These are phyloP conservation scores for Microcos paniculata DNA, from an alignment of 345 rosid species.

Conservation along the genomic window DNA sequence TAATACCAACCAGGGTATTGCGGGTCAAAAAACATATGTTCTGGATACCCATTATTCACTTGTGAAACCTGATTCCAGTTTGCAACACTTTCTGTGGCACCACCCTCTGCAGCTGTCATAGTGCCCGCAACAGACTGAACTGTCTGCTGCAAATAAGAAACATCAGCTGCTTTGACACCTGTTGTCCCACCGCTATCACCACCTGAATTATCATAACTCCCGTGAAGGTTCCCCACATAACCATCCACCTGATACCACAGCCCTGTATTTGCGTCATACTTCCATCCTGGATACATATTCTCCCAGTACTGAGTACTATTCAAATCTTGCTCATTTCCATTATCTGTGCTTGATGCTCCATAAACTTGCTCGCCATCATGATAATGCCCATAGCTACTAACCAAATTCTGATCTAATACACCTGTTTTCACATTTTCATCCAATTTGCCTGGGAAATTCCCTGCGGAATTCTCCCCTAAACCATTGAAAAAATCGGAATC, in stretches of 20 bases:
- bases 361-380: conserved; percentile 34
- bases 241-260: conserved; percentile 81
- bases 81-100: conserved; percentile 55
- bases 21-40: conserved; percentile 83
- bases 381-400: conserved; percentile 33
- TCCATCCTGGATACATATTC: conserved; percentile 90
- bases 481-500: conserved; percentile 75
- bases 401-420: conserved; percentile 24
- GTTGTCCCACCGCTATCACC: conserved; percentile 45
- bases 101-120: conserved; percentile 32
- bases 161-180: conserved; percentile 44
- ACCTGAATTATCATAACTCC: conserved; percentile 27
- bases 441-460: conserved; percentile 36
- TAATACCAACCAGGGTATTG: conserved; percentile 97
- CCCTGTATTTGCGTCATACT: conserved; percentile 61
- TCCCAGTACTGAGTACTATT: conserved; percentile 71
- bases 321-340: conserved; percentile 46
- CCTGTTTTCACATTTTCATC: conserved; percentile 25
- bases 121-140: conserved; percentile 54
- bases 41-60: conserved; percentile 74
- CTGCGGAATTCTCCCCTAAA: conserved; percentile 43
- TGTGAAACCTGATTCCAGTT: conserved; percentile 70
- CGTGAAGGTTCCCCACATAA: conserved; percentile 39
- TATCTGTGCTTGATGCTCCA: conserved; percentile 31
- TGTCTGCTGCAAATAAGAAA: conserved; percentile 60